Conservation (phyloP, 768 basidiomycete species). For the Butyriboletus loyo region DNA sequence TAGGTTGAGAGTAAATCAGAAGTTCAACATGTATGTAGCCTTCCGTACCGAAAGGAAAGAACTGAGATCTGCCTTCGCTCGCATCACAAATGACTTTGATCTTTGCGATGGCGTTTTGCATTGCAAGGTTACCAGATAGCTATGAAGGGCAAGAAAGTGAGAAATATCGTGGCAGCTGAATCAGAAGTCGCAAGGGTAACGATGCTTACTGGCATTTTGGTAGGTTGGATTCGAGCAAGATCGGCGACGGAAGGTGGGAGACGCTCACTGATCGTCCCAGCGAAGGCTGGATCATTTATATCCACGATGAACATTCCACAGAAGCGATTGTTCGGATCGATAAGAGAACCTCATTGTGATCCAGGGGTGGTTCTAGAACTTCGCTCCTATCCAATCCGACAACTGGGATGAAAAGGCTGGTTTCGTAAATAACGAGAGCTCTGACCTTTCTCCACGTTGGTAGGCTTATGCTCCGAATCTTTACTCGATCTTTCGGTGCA, state of each 20-base stretch:
- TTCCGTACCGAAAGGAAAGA: slow-evolving; percentile 7
- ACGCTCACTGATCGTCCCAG: not conserved
- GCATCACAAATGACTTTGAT: not conserved
- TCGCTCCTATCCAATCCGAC: not conserved
- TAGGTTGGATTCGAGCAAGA: not conserved
- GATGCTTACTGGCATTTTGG: not conserved
- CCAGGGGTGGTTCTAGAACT: not conserved
- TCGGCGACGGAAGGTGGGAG: not conserved
- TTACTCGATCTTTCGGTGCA: not conserved
- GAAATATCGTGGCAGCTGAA: not conserved
- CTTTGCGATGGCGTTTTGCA: not conserved
- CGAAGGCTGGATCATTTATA: not conserved
- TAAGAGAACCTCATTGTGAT: not conserved
- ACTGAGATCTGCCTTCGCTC: slow-evolving; percentile 6
- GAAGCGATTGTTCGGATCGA: not conserved
- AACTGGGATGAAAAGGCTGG: not conserved
- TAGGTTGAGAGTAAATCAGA: not conserved
- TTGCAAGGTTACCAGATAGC: not conserved
- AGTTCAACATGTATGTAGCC: not conserved
- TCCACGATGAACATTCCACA: not conserved
- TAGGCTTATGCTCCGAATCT: not conserved
- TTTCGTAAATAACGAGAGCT: not conserved
- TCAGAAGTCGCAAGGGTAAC: not conserved
- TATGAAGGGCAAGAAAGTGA: not conserved
- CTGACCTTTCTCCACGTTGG: not conserved